These are phyloP conservation scores for Ustilago bromivora DNA, from an alignment of 1,284 basidiomycete genomes.

Conservation along the genomic window DNA sequence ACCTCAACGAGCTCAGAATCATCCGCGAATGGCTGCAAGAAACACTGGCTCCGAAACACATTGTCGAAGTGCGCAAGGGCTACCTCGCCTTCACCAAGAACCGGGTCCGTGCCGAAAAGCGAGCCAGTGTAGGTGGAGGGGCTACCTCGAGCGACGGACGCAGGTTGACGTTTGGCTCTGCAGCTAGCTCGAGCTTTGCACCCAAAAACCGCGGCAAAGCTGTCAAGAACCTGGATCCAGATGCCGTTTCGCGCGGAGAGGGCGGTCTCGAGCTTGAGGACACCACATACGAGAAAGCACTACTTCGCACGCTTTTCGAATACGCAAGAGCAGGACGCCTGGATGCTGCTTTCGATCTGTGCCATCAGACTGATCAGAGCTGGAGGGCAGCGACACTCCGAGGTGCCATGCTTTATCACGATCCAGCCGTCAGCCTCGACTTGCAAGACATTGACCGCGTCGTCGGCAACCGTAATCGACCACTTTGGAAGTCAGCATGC, in stretches of 20 bases:
- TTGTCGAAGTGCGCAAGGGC: slow-evolving; percentile 67
- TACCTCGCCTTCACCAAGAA: slow-evolving; percentile 68
- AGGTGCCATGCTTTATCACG: slow-evolving; percentile 74
- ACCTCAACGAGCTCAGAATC: slow-evolving; percentile 65
- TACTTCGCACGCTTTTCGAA: slow-evolving; percentile 80
- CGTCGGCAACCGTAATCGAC: slow-evolving; percentile 64
- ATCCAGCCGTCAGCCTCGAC: slow-evolving; percentile 43
- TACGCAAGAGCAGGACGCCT: slow-evolving; percentile 84
- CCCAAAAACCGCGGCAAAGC: slow-evolving; percentile 52
- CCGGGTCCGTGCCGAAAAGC: slow-evolving; percentile 60
- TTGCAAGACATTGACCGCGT: slow-evolving; percentile 51
- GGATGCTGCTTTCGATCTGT: slow-evolving; percentile 84
- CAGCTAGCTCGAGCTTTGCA: slow-evolving; percentile 41
- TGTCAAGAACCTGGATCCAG: slow-evolving; percentile 64
- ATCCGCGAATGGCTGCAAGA: slow-evolving; percentile 68
- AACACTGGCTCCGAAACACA: slow-evolving; percentile 53
- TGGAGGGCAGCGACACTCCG: slow-evolving; percentile 90
- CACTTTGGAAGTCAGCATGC: slow-evolving; percentile 66
- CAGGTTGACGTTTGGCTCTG: slow-evolving; percentile 39
- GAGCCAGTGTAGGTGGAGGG: slow-evolving; percentile 40
- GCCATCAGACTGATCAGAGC: slow-evolving; percentile 84
- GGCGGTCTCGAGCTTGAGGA: slow-evolving; percentile 63
- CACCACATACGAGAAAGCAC: slow-evolving; percentile 78
- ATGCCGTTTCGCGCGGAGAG: slow-evolving; percentile 58
- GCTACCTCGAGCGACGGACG: slow-evolving; percentile 24